Evolutionary conservation across 2,329 filamentous ascomycete species (phyloP), one percentile per base, ranked within the genome.

Genomic region (Hypoxylon sp.): DNA sequence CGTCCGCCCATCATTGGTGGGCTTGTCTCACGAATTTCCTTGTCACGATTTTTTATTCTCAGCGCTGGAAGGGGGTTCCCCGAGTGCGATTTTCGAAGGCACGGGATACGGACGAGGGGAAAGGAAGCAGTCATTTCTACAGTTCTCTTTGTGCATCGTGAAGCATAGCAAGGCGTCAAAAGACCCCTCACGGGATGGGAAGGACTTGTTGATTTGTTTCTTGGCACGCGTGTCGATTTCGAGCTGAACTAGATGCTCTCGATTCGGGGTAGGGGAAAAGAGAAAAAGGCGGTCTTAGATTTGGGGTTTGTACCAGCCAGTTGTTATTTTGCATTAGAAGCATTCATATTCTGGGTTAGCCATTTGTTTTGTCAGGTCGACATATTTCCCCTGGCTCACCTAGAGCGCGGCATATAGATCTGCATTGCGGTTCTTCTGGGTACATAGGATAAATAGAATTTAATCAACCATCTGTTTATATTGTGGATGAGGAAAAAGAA

Each of bases 111-210:
- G 58, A 38, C 28, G n/a, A 32, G 46, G 53, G 21, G 55, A 53
- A 13, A 11, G 41, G 21, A 34, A 30, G 32, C n/a, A 38, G 43
- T 52, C 32, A 63, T 50, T 67, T 51, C 56, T 60, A 63, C n/a
- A 59, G 9, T 36, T 34, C 60, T 45, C 25, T 21, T 67, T 61
- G 48, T 67, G 60, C 60, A 69, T 67, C 23, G 49, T 52, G 58
- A 69, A 69, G 67, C 64, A 69, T 69, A 65, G 67, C 67, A 45
- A 21, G 67, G 67, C 67, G 64, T 69, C 60, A 50, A 49, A 51
- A 60, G 52, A 41, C 30, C 64, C 63, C 67, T 67, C 67, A n/a
- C 67, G 64, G 67, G 67, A 57, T 43, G 50, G 55, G 56, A 59
- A 66, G 59, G 59, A 62, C 43, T 59, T 34, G 30, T 60, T 38